Conservation (phyloP, 768 basidiomycete genomes). For the Filobasidium floriforme region DNA sequence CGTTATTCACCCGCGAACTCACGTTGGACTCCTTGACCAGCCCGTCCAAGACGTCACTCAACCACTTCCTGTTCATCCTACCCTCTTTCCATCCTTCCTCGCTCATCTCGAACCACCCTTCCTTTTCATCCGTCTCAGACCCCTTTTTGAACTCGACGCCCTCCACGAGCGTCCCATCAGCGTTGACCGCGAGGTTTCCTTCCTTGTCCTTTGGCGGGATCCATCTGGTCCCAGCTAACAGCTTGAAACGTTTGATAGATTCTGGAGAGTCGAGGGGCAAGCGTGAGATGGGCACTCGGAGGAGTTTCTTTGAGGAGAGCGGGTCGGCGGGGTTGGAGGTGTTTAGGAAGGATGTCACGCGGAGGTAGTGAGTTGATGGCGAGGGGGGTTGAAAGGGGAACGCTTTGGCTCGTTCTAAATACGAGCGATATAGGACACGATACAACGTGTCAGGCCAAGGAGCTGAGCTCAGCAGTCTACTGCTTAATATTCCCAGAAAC, state of each 20-base stretch:
- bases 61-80: constrained; percentile 89
- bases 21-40: constrained; percentile 80
- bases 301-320: constrained; percentile 17
- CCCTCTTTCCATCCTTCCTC: constrained; percentile 78
- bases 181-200: constrained; percentile 41
- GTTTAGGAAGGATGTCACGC: constrained; percentile 55
- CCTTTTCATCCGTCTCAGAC: constrained; percentile 40
- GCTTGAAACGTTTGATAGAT: constrained; percentile 73
- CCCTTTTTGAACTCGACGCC: constrained; percentile 20
- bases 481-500: too few species aligned
- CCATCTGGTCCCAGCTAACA: constrained; percentile 86
- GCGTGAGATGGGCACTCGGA: constrained; percentile 50
- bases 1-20: constrained; percentile 42
- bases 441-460: too few species aligned
- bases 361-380: constrained; percentile 52
- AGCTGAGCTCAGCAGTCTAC: too few species aligned
- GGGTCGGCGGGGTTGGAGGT: constrained; percentile 48
- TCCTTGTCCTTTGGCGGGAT: constrained; percentile 53
- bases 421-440: neutral
- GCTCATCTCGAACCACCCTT: constrained; percentile 83
- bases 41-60: constrained; percentile 72
- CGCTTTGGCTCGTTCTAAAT: constrained; percentile 63
- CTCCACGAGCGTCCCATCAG: constrained; percentile 12
- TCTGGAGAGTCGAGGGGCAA: constrained; percentile 60
- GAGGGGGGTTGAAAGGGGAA: constrained; percentile 62